Percentiles rank a stretch among this genome's conserved stretches.
Evolutionary conservation across 2,329 filamentous ascomycete species (phyloP).

Genomic region (Fusarium hainanense): DNA sequence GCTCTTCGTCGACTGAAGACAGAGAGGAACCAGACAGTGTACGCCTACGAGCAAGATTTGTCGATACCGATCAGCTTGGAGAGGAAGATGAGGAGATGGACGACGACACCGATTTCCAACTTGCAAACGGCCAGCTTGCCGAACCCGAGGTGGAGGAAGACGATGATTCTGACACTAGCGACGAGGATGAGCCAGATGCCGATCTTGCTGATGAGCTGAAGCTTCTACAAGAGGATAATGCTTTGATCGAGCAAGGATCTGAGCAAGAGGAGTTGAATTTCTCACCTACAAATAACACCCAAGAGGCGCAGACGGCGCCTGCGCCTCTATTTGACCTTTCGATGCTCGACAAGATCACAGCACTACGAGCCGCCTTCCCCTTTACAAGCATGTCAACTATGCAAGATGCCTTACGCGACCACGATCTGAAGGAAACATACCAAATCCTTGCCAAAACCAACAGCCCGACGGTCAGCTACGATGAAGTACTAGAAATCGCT

Average conservation of each 20-base stretch:
- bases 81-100: conserved; percentile 32
- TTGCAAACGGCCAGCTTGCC: background rate
- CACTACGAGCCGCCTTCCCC: conserved; percentile 59
- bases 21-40: conserved; percentile 34
- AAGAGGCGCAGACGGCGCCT: background rate
- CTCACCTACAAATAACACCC: background rate
- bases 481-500: conserved; percentile 49
- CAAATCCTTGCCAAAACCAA: conserved; percentile 48
- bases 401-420: conserved; percentile 51
- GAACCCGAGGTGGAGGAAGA: conserved; percentile 27
- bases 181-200: conserved; percentile 22
- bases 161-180: conserved; percentile 31
- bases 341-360: conserved; percentile 49
- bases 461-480: conserved; percentile 49
- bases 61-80: conserved; percentile 35
- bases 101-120: conserved; percentile 48
- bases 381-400: conserved; percentile 50
- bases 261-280: conserved; percentile 6
- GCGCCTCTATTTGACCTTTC: conserved; percentile 24
- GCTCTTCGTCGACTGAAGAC: conserved; percentile 26
- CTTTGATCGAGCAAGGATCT: conserved; percentile 20
- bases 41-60: conserved; percentile 32
- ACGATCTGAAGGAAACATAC: conserved; percentile 55
- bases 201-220: conserved; percentile 39
- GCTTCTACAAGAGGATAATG: conserved; percentile 41